These are phyloP conservation scores for Vaccinium vitisidaea DNA, from an alignment of 148 eudicot genomes.

Conservation along the genomic window DNA sequence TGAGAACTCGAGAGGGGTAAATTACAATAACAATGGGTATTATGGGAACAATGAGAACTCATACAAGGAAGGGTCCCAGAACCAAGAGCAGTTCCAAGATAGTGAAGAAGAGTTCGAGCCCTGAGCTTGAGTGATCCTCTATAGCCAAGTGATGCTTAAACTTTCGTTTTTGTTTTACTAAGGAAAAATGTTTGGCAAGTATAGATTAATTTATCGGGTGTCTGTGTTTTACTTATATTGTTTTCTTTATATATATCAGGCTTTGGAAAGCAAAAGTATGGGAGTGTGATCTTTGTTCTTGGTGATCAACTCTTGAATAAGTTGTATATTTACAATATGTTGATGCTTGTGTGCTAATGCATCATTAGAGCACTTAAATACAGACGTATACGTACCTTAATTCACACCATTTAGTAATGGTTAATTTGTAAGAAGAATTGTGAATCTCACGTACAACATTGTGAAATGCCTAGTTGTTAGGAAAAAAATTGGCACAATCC, in stretches of 20 bases:
- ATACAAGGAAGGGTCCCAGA: slow-evolving; percentile 39
- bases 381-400: neutral
- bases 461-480: no score
- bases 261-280: slow-evolving; percentile 18
- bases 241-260: neutral
- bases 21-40: slow-evolving; percentile 30
- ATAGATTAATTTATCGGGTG: slow-evolving; percentile 12
- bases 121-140: slow-evolving; percentile 21
- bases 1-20: neutral
- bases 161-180: slow-evolving; percentile 3
- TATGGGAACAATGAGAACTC: slow-evolving; percentile 34
- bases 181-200: neutral
- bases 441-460: neutral
- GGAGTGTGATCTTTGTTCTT: neutral
- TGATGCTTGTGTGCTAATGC: slow-evolving; percentile 3
- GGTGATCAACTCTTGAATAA: slow-evolving; percentile 14
- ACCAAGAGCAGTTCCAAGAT: slow-evolving; percentile 40
- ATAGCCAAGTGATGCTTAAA: neutral
- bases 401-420: neutral
- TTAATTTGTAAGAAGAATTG: neutral
- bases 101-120: slow-evolving; percentile 33
- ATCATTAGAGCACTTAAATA: neutral
- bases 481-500: neutral
- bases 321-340: slow-evolving; percentile 8
- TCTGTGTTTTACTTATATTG: slow-evolving; percentile 4